phyloP scores from a whole-genome alignment of 108 stramenopile species.

The Nannochloropsis granulata region DNA sequence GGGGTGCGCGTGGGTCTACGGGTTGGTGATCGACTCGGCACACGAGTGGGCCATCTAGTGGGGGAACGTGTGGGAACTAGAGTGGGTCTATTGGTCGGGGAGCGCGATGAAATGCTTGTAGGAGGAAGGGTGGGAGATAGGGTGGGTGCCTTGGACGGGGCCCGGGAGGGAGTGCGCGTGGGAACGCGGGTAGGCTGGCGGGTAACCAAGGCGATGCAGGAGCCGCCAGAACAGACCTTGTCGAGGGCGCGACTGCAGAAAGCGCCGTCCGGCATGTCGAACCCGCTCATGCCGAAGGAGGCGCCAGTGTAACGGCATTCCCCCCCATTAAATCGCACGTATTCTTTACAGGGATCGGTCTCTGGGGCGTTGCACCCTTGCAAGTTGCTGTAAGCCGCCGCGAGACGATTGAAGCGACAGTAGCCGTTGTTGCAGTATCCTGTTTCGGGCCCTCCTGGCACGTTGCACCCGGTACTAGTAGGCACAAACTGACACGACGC shows the following conservation, averaged over 20 bases:
- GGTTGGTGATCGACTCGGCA: neutral
- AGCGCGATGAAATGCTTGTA: neutral
- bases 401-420: neutral
- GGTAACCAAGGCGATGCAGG: neutral
- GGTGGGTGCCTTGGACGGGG: neutral
- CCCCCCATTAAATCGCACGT: neutral
- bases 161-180: neutral
- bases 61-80: neutral
- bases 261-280: neutral
- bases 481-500: neutral
- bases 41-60: neutral
- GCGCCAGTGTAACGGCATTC: neutral
- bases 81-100: neutral
- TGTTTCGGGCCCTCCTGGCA: neutral
- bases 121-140: neutral
- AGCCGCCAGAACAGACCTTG: neutral
- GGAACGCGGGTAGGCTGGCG: neutral
- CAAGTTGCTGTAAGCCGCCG: neutral
- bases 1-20: neutral
- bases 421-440: neutral
- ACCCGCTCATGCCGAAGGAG: neutral
- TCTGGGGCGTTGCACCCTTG: neutral
- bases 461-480: neutral
- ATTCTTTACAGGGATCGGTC: neutral
- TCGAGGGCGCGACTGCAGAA: neutral